Evolutionary conservation across 2,329 filamentous ascomycete genomes (phyloP), one percentile per base, ranked within the genome.

Genomic region (Mycocentrospora acerina): DNA sequence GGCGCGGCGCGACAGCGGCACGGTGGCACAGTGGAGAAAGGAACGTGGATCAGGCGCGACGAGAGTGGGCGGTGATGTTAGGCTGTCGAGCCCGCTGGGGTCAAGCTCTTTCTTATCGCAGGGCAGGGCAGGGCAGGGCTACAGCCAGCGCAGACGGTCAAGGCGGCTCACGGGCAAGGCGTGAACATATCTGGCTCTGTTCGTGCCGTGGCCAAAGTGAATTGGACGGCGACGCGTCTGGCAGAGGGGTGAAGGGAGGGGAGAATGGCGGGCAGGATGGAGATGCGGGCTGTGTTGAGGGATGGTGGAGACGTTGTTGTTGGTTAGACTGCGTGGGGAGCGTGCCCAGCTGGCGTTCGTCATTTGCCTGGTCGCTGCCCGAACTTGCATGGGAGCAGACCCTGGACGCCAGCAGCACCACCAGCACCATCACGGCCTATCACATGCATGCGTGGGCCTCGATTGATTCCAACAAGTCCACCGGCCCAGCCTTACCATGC

Each of bases 121-220:
- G 45, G 37, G 27, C 41, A n/a, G n/a, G n/a, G n/a, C n/a, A n/a
- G n/a, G n/a, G n/a, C n/a, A n/a, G n/a, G n/a, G 9, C 19, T 22
- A 22, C 39, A 40, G 40, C 44, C 40, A 31, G 41, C 37, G 48
- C 41, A 39, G 45, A 40, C 44, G 26, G 19, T 38, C 29, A 35
- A 46, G 47, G 51, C 46, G 53, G 44, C 57, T 57, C 48, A 56
- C 37, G 36, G 45, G 48, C 38, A 35, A 35, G 35, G 33, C 37
- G 37, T 33, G 36, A 38, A 51, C 57, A 56, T 60, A 53, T 51
- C 51, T 53, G 48, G 46, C 53, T 57, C 46, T 48, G n/a, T 47
- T 49, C 48, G 44, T 53, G 64, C 68, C 61, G 67, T 72, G 42
- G 45, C 63, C 68, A 70, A 70, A 70, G 50, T 53, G 51, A 71